Evolutionary conservation across 768 basidiomycete genomes (phyloP).

Genomic region (Termitomyces sp.): DNA sequence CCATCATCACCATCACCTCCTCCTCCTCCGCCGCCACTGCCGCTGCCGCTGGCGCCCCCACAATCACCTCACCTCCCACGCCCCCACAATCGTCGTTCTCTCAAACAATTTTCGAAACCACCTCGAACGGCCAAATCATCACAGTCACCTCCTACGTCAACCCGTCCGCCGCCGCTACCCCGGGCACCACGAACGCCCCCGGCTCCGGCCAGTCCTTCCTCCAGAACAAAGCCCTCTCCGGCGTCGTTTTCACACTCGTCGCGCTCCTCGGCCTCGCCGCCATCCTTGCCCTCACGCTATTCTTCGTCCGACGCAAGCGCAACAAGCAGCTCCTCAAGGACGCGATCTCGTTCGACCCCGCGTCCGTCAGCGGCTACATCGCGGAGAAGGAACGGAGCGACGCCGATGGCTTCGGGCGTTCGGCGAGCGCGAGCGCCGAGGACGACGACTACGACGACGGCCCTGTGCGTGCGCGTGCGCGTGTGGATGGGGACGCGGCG

Average conservation of each 20-base stretch:
- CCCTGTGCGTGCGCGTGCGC: too few species aligned
- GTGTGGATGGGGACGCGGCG: background rate
- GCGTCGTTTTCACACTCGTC: constrained; percentile 47
- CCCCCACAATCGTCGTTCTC: constrained; percentile 7
- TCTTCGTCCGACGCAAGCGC: constrained; percentile 42
- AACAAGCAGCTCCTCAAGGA: constrained; percentile 35
- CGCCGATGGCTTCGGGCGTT: constrained; percentile 16
- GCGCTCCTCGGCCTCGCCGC: constrained; percentile 35
- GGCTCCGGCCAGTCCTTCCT: constrained; percentile 41
- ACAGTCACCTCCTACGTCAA: constrained; percentile 23
- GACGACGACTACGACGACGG: too few species aligned
- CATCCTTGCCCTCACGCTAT: constrained; percentile 41
- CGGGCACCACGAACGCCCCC: constrained; percentile 12
- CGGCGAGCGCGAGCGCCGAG: constrained; percentile 1
- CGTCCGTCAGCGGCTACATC: constrained; percentile 15
- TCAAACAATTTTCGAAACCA: constrained; percentile 14
- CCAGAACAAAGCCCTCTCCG: constrained; percentile 59
- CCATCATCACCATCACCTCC: background rate
- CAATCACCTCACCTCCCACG: constrained; percentile 7
- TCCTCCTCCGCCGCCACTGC: constrained; percentile 5
- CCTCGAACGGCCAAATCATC: constrained; percentile 23
- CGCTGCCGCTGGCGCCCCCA: constrained; percentile 5
- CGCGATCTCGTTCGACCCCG: constrained; percentile 49
- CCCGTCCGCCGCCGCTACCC: constrained; percentile 20
- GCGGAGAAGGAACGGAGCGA: constrained; percentile 17